Conservation (phyloP, 306 rosid species). For the Cucurbita pepo region DNA sequence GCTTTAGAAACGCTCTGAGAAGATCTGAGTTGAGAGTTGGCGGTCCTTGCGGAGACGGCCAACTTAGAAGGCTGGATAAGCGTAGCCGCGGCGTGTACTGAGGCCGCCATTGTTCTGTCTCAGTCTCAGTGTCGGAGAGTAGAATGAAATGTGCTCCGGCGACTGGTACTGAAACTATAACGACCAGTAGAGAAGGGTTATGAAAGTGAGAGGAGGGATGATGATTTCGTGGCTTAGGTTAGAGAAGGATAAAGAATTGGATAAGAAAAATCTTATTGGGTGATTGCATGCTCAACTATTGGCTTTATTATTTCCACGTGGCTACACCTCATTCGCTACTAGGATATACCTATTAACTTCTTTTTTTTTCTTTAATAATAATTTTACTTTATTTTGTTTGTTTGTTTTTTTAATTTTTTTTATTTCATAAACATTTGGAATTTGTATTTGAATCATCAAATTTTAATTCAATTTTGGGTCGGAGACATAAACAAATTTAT, state of each 20-base stretch:
- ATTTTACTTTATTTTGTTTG: too few species aligned
- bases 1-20: constrained; percentile 31
- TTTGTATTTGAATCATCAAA: too few species aligned
- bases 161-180: constrained; percentile 2
- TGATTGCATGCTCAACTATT: neutral
- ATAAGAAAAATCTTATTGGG: constrained; percentile 73
- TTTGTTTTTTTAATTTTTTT: too few species aligned
- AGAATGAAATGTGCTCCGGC: neutral
- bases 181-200: neutral
- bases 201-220: constrained; percentile 13
- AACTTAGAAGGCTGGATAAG: constrained; percentile 69
- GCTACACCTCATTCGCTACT: neutral
- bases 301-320: neutral
- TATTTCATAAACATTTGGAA: too few species aligned
- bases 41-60: constrained; percentile 22
- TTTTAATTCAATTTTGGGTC: too few species aligned
- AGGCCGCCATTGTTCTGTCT: constrained; percentile 62
- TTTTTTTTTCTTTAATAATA: neutral
- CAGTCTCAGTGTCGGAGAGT: neutral
- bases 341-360: neutral
- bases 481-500: too few species aligned
- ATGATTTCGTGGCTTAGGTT: constrained; percentile 33
- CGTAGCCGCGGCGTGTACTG: constrained; percentile 89
- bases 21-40: constrained; percentile 41
- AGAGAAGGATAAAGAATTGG: constrained; percentile 60